phyloP scores from a whole-genome alignment of 371 early-diverging fungal genomes.

The Rhizopus delemar region DNA sequence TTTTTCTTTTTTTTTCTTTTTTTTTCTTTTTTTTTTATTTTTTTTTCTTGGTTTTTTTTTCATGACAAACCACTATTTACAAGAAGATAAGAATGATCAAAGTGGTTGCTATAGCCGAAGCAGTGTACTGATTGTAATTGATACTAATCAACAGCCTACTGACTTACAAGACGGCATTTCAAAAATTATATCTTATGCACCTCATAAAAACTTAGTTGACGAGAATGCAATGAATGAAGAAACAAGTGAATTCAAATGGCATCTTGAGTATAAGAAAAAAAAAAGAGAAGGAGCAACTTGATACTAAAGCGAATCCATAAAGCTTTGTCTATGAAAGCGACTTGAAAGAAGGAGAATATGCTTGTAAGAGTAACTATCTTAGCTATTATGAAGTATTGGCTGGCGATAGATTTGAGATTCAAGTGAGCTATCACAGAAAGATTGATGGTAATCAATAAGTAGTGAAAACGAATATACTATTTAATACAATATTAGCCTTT shows the following conservation, averaged over 20 bases:
- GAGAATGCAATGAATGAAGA: conserved; percentile 51
- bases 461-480: not conserved
- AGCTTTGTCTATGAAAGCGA: conserved; percentile 56
- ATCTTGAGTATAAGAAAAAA: conserved; percentile 45
- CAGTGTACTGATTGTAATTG: conserved; percentile 45
- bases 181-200: conserved; percentile 58
- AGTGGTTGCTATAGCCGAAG: not conserved
- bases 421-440: conserved; percentile 61
- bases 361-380: conserved; percentile 43
- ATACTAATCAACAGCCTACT: conserved; percentile 53
- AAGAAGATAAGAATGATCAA: not conserved
- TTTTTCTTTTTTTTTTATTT: not conserved
- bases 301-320: not conserved
- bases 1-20: not conserved
- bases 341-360: conserved; percentile 46
- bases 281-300: not conserved
- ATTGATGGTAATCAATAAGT: conserved; percentile 57
- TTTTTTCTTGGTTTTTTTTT: not conserved
- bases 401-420: conserved; percentile 50
- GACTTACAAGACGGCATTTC: conserved; percentile 63
- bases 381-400: conserved; percentile 29
- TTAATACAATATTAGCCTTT: conserved; percentile 57
- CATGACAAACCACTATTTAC: conserved; percentile 2
- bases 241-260: conserved; percentile 54
- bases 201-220: conserved; percentile 53